Evolutionary conservation across 495 filamentous ascomycete species (phyloP).

Genomic region (Aspergillus leporis): DNA sequence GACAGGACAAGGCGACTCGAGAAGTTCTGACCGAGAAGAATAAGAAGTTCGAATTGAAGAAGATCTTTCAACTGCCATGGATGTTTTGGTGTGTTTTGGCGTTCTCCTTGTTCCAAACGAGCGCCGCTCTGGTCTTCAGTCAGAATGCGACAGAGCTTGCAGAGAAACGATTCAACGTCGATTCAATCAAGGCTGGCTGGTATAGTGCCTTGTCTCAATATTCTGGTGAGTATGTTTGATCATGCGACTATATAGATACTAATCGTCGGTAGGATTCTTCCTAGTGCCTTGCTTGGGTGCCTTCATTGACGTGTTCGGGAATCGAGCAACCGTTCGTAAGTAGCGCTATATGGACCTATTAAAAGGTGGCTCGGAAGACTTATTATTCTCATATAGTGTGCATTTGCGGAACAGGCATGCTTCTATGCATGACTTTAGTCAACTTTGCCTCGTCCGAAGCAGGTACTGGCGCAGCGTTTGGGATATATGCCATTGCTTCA

Average conservation of each 20-base stretch:
- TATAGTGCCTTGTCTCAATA: constrained; percentile 46
- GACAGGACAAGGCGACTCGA: constrained; percentile 38
- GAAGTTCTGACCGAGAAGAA: constrained; percentile 46
- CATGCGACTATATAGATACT: background rate
- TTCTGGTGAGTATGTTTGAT: constrained; percentile 29
- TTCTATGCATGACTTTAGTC: constrained; percentile 42
- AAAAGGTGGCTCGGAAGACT: background rate
- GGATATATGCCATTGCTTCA: constrained; percentile 42
- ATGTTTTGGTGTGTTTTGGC: constrained; percentile 42
- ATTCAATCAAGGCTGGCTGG: constrained; percentile 45
- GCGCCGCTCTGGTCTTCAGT: constrained; percentile 38
- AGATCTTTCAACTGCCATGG: constrained; percentile 46
- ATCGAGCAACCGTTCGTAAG: constrained; percentile 42
- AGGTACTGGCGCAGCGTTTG: constrained; percentile 46
- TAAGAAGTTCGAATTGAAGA: constrained; percentile 44
- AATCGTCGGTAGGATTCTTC: constrained; percentile 33
- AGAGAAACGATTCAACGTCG: constrained; percentile 41
- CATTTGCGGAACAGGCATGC: constrained; percentile 37
- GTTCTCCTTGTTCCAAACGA: constrained; percentile 48
- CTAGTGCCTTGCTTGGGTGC: constrained; percentile 43
- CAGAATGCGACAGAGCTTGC: constrained; percentile 48
- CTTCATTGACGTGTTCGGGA: constrained; percentile 46
- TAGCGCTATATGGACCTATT: constrained; percentile 5
- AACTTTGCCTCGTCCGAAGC: constrained; percentile 34
- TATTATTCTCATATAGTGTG: constrained; percentile 24